phyloP scores from a whole-genome alignment of 2,329 filamentous ascomycete species.

The Pseudogymnoascus verrucosus region DNA sequence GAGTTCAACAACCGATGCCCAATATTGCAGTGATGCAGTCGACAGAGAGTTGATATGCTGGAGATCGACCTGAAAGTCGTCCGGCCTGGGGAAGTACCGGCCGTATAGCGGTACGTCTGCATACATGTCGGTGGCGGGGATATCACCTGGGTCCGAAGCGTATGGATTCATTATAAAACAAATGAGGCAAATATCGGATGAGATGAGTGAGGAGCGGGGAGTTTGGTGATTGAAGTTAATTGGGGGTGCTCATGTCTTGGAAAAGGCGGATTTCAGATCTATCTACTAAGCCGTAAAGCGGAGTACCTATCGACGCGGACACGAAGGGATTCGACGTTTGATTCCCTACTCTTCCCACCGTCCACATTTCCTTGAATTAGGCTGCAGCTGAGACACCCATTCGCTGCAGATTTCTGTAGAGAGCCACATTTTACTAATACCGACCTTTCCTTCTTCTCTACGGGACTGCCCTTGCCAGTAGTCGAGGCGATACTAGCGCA shows the following conservation, averaged over 20 bases:
- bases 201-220: too few species aligned
- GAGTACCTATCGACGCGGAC: not conserved
- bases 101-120: slow-evolving; percentile 27
- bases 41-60: slow-evolving; percentile 22
- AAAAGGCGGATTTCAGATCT: too few species aligned
- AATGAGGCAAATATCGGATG: too few species aligned
- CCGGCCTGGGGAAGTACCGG: slow-evolving; percentile 23
- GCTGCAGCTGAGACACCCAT: not conserved
- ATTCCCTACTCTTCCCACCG: not conserved
- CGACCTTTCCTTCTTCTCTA: not conserved
- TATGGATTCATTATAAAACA: slow-evolving; percentile 24
- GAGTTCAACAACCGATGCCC: slow-evolving; percentile 26
- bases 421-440: not conserved
- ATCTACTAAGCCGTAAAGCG: too few species aligned
- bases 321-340: not conserved
- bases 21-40: slow-evolving; percentile 25
- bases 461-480: not conserved
- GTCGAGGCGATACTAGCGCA: not conserved
- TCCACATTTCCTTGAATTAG: not conserved
- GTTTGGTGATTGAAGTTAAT: too few species aligned
- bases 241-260: too few species aligned
- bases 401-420: not conserved
- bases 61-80: slow-evolving; percentile 24
- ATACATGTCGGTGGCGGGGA: slow-evolving; percentile 26
- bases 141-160: slow-evolving; percentile 26